Percentiles rank a stretch among this genome's conserved stretches.
Evolutionary conservation across 306 rosid species (phyloP).

Genomic region (Crotalaria pallida): DNA sequence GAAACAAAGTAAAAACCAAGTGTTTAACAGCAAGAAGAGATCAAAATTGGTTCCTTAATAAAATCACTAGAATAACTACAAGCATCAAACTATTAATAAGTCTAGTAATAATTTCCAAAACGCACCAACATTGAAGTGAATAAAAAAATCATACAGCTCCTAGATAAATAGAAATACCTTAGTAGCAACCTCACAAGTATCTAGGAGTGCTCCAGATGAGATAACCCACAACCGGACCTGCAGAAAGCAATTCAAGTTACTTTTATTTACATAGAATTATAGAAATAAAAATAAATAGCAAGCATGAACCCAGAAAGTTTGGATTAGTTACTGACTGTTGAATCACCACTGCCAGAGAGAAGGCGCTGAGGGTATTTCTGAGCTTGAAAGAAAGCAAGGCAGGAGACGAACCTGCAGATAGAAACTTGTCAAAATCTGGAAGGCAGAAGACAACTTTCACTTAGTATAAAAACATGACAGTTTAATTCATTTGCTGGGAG

Average conservation of each 20-base stretch:
- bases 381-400: conserved; percentile 60
- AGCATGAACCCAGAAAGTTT: conserved; percentile 12
- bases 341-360: conserved; percentile 92
- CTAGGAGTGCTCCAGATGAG: conserved; percentile 65
- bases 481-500: not conserved
- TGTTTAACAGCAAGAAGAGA: not conserved
- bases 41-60: not conserved
- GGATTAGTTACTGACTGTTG: conserved; percentile 53
- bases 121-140: not conserved
- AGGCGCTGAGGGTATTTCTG: conserved; percentile 52
- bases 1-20: conserved; percentile 24
- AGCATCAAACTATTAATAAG: not conserved
- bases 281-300: not conserved
- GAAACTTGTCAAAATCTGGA: not conserved
- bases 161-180: conserved; percentile 45
- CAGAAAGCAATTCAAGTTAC: conserved; percentile 19
- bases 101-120: not conserved
- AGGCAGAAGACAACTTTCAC: not conserved
- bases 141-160: not conserved
- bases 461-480: conserved; percentile 4
- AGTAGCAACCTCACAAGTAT: conserved; percentile 63
- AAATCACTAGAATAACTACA: conserved; percentile 9
- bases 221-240: conserved; percentile 89
- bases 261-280: conserved; percentile 3
- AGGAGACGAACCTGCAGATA: conserved; percentile 72